These are phyloP conservation scores for Cladophialophora yegresii DNA, from an alignment of 2,329 filamentous ascomycete genomes.

Conservation along the genomic window DNA sequence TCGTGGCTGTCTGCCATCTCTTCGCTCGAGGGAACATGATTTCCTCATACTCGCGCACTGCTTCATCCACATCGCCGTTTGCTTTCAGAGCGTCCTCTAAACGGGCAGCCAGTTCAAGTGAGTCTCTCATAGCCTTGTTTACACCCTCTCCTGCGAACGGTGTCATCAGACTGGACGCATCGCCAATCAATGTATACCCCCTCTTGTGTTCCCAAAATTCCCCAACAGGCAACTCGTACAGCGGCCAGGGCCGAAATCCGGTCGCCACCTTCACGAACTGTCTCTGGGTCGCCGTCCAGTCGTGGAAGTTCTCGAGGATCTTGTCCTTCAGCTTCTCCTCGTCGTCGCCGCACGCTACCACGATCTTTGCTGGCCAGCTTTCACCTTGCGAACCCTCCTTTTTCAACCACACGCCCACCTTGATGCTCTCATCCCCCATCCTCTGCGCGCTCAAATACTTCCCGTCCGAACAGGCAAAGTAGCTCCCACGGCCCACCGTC, in stretches of 20 bases:
- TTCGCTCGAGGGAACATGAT: conserved; percentile 37
- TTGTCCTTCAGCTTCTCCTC: conserved; percentile 29
- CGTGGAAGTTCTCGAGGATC: conserved; percentile 34
- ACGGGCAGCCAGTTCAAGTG: conserved; percentile 34
- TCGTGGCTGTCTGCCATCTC: conserved; percentile 34
- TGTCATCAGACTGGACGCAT: conserved; percentile 39
- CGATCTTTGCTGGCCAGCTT: conserved; percentile 29
- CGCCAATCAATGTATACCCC: conserved; percentile 40
- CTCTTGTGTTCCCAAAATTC: conserved; percentile 35
- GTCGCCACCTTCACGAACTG: conserved; percentile 35
- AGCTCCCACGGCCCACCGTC: conserved; percentile 35
- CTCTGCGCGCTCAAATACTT: conserved; percentile 34
- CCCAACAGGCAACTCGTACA: conserved; percentile 37
- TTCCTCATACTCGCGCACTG: conserved; percentile 36
- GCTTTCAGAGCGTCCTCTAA: conserved; percentile 30
- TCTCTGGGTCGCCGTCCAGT: conserved; percentile 33
- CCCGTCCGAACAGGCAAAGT: conserved; percentile 35
- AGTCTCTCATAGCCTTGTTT: conserved; percentile 40
- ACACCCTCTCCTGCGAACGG: conserved; percentile 41
- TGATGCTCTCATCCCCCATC: conserved; percentile 36
- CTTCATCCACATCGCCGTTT: conserved; percentile 30
- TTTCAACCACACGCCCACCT: conserved; percentile 37
- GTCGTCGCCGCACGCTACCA: conserved; percentile 17
- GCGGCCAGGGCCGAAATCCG: conserved; percentile 23
- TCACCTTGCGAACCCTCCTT: conserved; percentile 30